Conservation (phyloP, 176 grass and related monocot genomes). For the Dendrocalamus sinicus region DNA sequence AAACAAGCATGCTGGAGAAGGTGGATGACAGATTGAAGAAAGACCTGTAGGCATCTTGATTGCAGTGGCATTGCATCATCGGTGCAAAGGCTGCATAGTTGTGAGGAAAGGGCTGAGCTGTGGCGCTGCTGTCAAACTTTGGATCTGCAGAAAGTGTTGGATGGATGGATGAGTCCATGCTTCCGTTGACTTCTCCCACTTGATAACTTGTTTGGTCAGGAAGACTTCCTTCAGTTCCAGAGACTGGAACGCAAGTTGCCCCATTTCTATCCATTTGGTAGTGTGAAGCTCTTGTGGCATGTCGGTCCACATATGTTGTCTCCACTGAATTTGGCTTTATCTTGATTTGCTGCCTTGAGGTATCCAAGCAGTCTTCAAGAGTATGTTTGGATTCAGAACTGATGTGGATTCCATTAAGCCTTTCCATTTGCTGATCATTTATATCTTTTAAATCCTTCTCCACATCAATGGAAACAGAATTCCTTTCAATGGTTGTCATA, state of each 20-base stretch:
- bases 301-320: conserved; percentile 38
- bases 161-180: conserved; percentile 45
- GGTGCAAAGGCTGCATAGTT: conserved; percentile 56
- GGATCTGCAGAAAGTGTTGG: conserved; percentile 45
- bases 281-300: conserved; percentile 36
- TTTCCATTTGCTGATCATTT: conserved; percentile 52
- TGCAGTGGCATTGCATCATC: conserved; percentile 59
- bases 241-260: conserved; percentile 22
- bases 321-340: conserved; percentile 46
- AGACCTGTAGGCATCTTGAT: conserved; percentile 71
- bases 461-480: conserved; percentile 33
- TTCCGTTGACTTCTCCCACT: conserved; percentile 39
- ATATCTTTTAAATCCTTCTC: conserved; percentile 44
- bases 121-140: conserved; percentile 42
- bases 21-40: conserved; percentile 69
- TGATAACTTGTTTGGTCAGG: conserved; percentile 44
- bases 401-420: conserved; percentile 34
- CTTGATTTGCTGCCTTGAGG: conserved; percentile 55
- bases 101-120: conserved; percentile 51
- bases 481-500: conserved; percentile 52
- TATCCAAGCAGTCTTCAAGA: conserved; percentile 42
- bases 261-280: conserved; percentile 34
- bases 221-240: conserved; percentile 47
- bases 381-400: conserved; percentile 34
- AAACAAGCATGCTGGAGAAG: conserved; percentile 83